Base-by-base conservation (phyloP, 495 filamentous ascomycete genomes). In the Podospora pseudocomata region DNA sequence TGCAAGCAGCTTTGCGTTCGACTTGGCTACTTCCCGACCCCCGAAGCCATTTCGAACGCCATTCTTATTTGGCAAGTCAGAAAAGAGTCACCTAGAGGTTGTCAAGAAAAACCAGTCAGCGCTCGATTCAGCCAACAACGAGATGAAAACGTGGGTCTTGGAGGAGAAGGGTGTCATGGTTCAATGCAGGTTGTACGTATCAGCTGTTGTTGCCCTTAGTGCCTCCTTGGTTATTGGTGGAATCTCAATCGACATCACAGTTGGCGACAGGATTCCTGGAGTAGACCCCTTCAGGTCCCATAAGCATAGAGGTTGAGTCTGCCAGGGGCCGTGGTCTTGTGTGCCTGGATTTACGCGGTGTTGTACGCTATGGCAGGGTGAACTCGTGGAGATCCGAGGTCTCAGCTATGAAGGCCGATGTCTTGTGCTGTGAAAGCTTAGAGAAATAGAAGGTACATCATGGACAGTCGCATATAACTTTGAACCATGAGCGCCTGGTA, bases 271-370 rank as follows among this genome's bases (percentile, higher is more conserved):
- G 18, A 74, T 80, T 63, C 15, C 5, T 3, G 77, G 67, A 23
- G 78, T 80, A 2, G 78, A 80, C 61, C 79, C 78, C 0, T 80
- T 77, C 70, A 73, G 77, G 77, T 20, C 60, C 76, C 18, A 67
- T 75, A 20, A 62, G 76, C 49, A 60, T 78, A 13, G 71, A 78
- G 60, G 76, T 79, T 49, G 65, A 70, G 28, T 70, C 55, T 16
- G 18, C 15, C 23, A 4, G 3, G 5, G 55, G 55, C 5, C 23
- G 18, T 5, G 55, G 55, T 19, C 18, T 57, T 57, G 55, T 57
- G 18, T 57, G 15, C 18, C 55, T 57, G 18, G 55, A 57, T 57
- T 16, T 57, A 26, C 55, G 55, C 23, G 55, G 4, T 5, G 18
- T 16, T 16, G 7, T 5, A 5, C 55, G 18, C 18, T n/a, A n/a